Percentiles rank a stretch among this genome's conserved stretches.
Evolutionary conservation across 1,284 basidiomycete genomes (phyloP).

Genomic region (Cutaneotrichosporon cutaneum): DNA sequence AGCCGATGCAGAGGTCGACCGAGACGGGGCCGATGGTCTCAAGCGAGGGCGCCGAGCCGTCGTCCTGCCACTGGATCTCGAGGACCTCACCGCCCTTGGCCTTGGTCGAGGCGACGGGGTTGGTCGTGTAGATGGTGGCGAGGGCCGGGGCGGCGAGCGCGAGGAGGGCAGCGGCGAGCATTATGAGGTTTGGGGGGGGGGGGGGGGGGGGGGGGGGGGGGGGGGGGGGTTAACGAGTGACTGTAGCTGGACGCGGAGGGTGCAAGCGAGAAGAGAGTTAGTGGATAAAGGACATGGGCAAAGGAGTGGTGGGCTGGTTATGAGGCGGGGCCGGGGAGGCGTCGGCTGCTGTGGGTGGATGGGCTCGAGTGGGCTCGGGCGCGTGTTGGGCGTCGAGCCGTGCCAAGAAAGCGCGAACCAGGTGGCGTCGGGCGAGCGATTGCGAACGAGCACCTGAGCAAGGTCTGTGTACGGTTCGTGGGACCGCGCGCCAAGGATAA

Average conservation of each 20-base stretch:
- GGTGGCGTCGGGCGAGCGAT: background rate
- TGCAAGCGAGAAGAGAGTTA: conserved; percentile 2
- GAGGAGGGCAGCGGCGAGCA: conserved; percentile 54
- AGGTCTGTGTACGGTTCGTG: too few species aligned
- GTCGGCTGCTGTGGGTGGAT: too few species aligned
- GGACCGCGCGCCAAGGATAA: too few species aligned
- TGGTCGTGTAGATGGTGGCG: conserved; percentile 51
- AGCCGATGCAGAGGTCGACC: conserved; percentile 65
- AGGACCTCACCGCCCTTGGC: conserved; percentile 63
- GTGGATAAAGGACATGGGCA: background rate
- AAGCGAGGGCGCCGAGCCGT: conserved; percentile 60
- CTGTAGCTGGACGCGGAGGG: conserved; percentile 7
- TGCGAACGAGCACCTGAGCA: too few species aligned
- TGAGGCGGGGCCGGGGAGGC: background rate
- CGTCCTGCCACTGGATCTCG: conserved; percentile 68
- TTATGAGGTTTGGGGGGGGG: conserved; percentile 16
- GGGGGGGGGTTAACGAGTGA: conserved; percentile 9
- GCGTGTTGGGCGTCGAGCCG: background rate
- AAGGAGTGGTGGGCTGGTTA: background rate
- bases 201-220: background rate
- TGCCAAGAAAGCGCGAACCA: background rate
- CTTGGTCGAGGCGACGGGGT: conserved; percentile 56
- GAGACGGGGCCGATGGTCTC: conserved; percentile 61
- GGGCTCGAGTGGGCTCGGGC: background rate
- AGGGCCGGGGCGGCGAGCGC: conserved; percentile 37